Evolutionary conservation across 805 yeast species (phyloP).

Genomic region (Yamadazyma nakazawae): DNA sequence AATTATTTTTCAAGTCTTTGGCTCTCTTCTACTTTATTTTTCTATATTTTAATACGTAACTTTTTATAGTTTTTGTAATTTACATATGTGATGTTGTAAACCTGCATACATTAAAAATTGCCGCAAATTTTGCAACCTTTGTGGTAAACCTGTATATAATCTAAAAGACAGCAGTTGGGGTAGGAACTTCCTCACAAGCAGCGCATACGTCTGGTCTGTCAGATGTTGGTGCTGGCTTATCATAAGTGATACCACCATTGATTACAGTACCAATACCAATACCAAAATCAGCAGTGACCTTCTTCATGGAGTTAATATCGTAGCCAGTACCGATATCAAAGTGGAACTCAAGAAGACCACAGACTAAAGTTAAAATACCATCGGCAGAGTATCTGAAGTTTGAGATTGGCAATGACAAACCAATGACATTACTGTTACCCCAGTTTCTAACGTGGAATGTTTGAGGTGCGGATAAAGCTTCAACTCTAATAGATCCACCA

Average conservation of each 20-base stretch:
- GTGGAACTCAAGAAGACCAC: constrained; percentile 8
- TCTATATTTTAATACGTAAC: no score
- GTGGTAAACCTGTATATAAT: no score
- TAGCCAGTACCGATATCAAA: constrained; percentile 19
- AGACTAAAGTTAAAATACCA: constrained; percentile 10
- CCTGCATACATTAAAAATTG: background rate
- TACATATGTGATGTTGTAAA: background rate
- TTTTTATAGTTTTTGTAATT: background rate
- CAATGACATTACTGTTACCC: constrained; percentile 14
- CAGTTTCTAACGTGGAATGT: constrained; percentile 20
- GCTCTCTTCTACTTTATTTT: no score
- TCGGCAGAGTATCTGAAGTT: constrained; percentile 6
- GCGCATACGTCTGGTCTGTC: constrained; percentile 16
- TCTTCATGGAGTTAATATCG: constrained; percentile 11
- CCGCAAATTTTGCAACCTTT: no score
- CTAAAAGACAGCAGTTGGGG: constrained; percentile 2
- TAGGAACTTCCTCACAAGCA: constrained; percentile 15
- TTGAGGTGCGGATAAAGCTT: constrained; percentile 17
- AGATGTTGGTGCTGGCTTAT: constrained; percentile 15
- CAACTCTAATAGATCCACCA: constrained; percentile 13
- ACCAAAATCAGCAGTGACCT: constrained; percentile 14
- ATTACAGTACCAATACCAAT: constrained; percentile 17
- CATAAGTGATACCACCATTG: constrained; percentile 16
- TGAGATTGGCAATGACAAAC: constrained; percentile 13
- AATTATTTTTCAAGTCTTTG: no score